Evolutionary conservation across 306 rosid genomes (phyloP).

Genomic region (Cicer yamashitae): DNA sequence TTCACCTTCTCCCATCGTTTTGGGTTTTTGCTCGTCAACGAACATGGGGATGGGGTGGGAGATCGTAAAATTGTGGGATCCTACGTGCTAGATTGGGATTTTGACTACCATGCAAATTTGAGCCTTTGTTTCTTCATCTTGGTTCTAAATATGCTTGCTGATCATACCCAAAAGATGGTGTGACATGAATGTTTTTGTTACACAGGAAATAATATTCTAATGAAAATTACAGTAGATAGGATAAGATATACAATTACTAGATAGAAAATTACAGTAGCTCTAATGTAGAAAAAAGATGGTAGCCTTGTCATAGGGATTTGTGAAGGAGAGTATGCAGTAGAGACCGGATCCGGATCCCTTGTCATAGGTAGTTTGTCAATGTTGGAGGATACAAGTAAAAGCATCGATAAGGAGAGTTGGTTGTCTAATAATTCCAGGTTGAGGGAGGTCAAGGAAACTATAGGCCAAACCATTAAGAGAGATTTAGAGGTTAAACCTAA

Average conservation of each 20-base stretch:
- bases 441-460: neutral
- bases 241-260: neutral
- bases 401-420: neutral
- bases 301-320: neutral
- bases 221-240: neutral
- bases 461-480: neutral
- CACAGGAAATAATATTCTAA: neutral
- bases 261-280: neutral
- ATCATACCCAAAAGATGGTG: neutral
- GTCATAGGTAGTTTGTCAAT: neutral
- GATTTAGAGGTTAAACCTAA: neutral
- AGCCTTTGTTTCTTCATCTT: neutral
- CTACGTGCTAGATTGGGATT: no score
- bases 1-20: no score
- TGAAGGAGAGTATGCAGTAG: no score
- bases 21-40: no score
- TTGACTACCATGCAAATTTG: neutral
- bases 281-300: neutral
- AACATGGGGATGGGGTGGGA: no score
- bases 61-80: no score
- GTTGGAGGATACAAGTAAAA: neutral
- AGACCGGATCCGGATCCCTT: neutral
- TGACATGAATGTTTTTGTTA: neutral
- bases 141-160: neutral
- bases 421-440: neutral